Conservation (phyloP, 2,329 filamentous ascomycete species). For the Fusarium hainanense region DNA sequence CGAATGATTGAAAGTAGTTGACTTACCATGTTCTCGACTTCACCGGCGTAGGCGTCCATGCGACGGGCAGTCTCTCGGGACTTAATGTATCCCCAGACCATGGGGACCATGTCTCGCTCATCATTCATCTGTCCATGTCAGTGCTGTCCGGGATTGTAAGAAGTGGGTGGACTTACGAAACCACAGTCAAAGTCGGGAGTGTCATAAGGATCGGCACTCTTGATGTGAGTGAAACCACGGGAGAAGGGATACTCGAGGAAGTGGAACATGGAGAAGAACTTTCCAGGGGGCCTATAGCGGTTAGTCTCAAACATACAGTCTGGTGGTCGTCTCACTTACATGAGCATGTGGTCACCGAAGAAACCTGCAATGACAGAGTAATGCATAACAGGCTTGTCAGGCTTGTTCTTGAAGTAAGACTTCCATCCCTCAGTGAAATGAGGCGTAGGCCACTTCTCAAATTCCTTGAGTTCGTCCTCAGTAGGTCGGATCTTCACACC, state of each 20-base stretch:
- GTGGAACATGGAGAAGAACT: constrained; percentile 88
- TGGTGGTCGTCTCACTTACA: constrained; percentile 50
- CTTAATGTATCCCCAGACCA: constrained; percentile 88
- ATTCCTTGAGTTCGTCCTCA: constrained; percentile 72
- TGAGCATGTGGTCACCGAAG: constrained; percentile 70
- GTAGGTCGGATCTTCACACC: constrained; percentile 82
- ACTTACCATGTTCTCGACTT: constrained; percentile 67
- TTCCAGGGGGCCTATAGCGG: constrained; percentile 73
- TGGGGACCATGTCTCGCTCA: constrained; percentile 84
- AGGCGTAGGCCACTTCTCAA: constrained; percentile 78
- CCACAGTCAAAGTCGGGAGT: constrained; percentile 81
- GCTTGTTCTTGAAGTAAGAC: constrained; percentile 85
- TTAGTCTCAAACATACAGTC: neutral
- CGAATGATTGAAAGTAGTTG: constrained; percentile 17
- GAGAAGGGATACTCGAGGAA: constrained; percentile 84
- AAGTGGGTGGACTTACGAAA: constrained; percentile 57
- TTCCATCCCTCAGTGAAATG: constrained; percentile 82
- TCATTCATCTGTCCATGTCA: constrained; percentile 71
- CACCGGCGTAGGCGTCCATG: constrained; percentile 82
- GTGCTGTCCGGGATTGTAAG: no score
- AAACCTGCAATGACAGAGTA: constrained; percentile 80
- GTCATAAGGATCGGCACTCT: constrained; percentile 77
- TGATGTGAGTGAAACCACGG: constrained; percentile 76
- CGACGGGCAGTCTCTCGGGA: constrained; percentile 81
- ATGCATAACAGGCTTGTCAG: constrained; percentile 89